Percentiles rank a stretch among this genome's conserved stretches.
phyloP scores from a whole-genome alignment of 805 yeast genomes.

The Diddensiella transvaalensis region DNA sequence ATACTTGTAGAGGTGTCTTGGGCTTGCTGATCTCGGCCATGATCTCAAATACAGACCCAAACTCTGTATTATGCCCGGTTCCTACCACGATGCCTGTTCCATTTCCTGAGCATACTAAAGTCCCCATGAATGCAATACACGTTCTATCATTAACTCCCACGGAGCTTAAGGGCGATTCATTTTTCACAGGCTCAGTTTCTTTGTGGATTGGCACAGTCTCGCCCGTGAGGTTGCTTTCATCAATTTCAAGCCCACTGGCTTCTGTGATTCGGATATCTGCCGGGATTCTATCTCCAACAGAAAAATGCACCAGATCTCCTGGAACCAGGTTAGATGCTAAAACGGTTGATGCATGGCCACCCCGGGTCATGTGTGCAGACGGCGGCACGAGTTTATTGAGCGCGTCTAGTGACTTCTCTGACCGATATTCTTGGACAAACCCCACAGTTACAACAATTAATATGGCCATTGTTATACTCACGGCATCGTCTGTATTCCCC shows the following conservation, averaged over 20 bases:
- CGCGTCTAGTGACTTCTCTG: conserved; percentile 92
- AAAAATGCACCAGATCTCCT: conserved; percentile 87
- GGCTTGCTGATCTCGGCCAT: conserved; percentile 95
- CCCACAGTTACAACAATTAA: conserved; percentile 94
- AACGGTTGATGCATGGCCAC: conserved; percentile 72
- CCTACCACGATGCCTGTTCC: conserved; percentile 92
- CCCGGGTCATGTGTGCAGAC: conserved; percentile 87
- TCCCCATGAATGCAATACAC: conserved; percentile 93
- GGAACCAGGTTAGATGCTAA: conserved; percentile 88
- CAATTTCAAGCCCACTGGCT: conserved; percentile 77
- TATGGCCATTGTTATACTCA: conserved; percentile 90
- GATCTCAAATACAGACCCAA: conserved; percentile 94
- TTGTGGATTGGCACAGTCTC: conserved; percentile 88
- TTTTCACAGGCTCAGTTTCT: conserved; percentile 38
- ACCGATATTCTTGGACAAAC: conserved; percentile 93
- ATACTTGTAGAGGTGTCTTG: conserved; percentile 90
- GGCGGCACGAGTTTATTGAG: conserved; percentile 92
- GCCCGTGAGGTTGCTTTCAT: conserved; percentile 94
- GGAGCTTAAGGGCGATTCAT: conserved; percentile 30
- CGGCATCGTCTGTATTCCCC: conserved; percentile 96
- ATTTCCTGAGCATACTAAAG: conserved; percentile 92
- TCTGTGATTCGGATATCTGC: conserved; percentile 85
- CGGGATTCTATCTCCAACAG: conserved; percentile 94
- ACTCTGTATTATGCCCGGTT: conserved; percentile 84
- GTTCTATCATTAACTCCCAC: conserved; percentile 62